phyloP scores from a whole-genome alignment of 164 flowering plant genomes.

The Nelumbo lutea region DNA sequence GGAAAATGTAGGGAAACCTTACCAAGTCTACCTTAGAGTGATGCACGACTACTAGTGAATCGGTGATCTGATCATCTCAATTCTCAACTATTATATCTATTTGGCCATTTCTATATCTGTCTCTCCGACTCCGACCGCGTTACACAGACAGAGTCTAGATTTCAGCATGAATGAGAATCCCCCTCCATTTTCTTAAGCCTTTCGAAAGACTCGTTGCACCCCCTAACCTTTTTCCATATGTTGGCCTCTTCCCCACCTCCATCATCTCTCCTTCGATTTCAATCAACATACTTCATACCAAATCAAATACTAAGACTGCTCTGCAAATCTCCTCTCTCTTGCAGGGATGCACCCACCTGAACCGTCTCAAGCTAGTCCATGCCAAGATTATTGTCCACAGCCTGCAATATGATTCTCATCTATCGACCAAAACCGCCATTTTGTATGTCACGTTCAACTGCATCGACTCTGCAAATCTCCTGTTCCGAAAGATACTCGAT shows the following conservation, averaged over 20 bases:
- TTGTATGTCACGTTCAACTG: conserved; percentile 16
- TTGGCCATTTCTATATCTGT: too few species aligned
- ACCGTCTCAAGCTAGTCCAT: conserved; percentile 22
- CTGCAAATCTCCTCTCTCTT: conserved; percentile 8
- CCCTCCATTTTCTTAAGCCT: neutral
- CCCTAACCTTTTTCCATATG: conserved; percentile 5
- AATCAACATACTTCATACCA: neutral
- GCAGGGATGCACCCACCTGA: conserved; percentile 15
- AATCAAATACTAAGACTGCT: neutral
- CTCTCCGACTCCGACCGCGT: too few species aligned
- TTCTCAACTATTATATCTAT: too few species aligned
- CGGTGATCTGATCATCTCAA: too few species aligned
- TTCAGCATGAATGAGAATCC: conserved; percentile 6
- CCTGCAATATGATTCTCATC: conserved; percentile 17
- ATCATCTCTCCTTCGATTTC: conserved; percentile 1
- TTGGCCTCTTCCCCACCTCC: conserved; percentile 4
- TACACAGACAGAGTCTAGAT: neutral
- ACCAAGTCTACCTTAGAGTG: too few species aligned
- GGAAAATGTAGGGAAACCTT: too few species aligned
- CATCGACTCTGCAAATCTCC: conserved; percentile 8
- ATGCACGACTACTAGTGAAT: too few species aligned
- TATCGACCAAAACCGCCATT: conserved; percentile 16
- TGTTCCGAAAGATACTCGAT: conserved; percentile 15
- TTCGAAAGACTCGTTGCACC: neutral
- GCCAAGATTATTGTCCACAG: conserved; percentile 17